Conservation (phyloP, 1,284 basidiomycete genomes). For the Trichosporon ovoides region DNA sequence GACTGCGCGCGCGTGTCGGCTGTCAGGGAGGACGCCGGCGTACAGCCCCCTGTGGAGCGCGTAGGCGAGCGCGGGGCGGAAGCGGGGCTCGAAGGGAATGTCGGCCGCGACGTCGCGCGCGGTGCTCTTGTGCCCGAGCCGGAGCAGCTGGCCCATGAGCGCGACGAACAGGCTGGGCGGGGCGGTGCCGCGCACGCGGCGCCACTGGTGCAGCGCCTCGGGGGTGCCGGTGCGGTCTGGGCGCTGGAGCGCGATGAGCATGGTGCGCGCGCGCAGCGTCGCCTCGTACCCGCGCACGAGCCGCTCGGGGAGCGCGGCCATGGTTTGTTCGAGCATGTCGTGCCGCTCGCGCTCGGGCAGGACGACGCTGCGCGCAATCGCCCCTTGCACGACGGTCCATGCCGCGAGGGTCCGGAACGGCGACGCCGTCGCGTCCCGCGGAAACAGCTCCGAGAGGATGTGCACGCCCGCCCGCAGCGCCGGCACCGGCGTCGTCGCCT, state of each 20-base stretch:
- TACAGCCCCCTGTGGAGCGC: neutral
- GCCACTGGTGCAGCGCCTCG: conserved; percentile 9
- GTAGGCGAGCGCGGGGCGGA: neutral
- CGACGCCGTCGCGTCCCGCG: neutral
- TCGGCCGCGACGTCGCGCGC: neutral
- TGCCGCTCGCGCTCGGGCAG: neutral
- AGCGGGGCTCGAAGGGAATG: neutral
- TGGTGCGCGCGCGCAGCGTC: neutral
- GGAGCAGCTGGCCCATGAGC: neutral
- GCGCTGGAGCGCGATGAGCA: neutral
- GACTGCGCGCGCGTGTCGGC: neutral
- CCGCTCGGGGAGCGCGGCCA: conserved; percentile 6
- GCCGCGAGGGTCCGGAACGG: neutral
- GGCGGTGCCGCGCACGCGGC: neutral
- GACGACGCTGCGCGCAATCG: neutral
- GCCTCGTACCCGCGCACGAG: no score
- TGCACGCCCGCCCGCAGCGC: conserved; percentile 3
- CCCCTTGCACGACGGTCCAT: neutral
- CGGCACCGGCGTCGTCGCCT: neutral
- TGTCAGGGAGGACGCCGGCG: neutral
- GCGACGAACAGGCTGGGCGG: neutral
- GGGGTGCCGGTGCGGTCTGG: neutral
- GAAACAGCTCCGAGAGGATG: conserved; percentile 3
- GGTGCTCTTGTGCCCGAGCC: neutral
- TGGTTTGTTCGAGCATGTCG: neutral